Conservation (phyloP, 1,139 yeast genomes). For the Scheffersomyces insectosa region DNA sequence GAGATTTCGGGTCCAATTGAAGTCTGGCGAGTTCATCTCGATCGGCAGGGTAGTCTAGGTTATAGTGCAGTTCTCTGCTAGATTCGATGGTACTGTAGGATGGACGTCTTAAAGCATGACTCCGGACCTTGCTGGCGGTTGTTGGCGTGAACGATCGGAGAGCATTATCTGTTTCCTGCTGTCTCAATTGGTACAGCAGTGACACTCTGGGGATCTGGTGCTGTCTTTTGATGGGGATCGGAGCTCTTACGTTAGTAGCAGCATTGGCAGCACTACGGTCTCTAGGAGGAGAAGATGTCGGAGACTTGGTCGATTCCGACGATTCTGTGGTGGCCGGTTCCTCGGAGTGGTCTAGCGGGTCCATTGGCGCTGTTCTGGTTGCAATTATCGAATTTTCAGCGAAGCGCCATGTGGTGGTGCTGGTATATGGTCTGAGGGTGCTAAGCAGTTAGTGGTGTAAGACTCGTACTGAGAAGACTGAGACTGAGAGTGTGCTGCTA, state of each 20-base stretch:
- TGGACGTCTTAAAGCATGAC: constrained; percentile 25
- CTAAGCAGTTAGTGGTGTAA: too few relatives aligned
- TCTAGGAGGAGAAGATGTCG: too few relatives aligned
- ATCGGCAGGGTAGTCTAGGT: constrained; percentile 59
- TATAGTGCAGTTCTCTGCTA: constrained; percentile 48
- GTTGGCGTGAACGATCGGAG: constrained; percentile 29
- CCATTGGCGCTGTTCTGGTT: too few relatives aligned
- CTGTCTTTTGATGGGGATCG: constrained; percentile 19
- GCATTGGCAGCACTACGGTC: too few relatives aligned
- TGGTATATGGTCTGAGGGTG: too few relatives aligned
- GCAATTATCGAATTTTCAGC: too few relatives aligned
- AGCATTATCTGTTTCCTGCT: background rate
- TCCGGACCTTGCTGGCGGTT: constrained; percentile 17
- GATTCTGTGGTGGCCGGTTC: too few relatives aligned
- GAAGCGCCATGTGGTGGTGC: too few relatives aligned
- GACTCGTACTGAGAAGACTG: too few relatives aligned
- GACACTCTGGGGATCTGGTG: constrained; percentile 7
- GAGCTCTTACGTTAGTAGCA: constrained; percentile 15
- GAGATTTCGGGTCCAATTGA: constrained; percentile 52
- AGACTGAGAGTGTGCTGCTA: too few relatives aligned
- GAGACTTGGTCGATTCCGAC: too few relatives aligned
- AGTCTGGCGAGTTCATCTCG: constrained; percentile 36
- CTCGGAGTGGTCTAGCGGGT: too few relatives aligned
- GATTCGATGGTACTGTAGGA: constrained; percentile 37
- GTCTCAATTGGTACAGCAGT: constrained; percentile 2